phyloP scores from a whole-genome alignment of 2,329 filamentous ascomycete species.

The Cladosporium sp. region DNA sequence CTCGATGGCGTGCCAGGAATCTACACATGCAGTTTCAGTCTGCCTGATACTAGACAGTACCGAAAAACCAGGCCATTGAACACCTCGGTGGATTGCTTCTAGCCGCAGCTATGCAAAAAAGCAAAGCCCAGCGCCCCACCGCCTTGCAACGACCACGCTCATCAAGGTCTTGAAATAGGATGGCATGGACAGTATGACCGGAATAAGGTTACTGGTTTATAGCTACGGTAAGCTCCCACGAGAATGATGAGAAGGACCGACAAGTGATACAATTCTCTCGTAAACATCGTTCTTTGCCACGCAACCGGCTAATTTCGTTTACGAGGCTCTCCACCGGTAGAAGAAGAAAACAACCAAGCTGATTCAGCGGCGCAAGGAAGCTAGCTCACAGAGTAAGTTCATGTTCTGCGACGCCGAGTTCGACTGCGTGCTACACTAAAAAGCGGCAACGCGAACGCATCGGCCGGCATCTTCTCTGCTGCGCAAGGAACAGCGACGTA shows the following conservation, averaged over 20 bases:
- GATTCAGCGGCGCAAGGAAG: not conserved
- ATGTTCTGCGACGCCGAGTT: not conserved
- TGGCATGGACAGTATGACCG: not conserved
- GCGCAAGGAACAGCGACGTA: not conserved
- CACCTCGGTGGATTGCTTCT: too few species aligned
- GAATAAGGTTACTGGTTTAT: not conserved
- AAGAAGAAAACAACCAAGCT: too few species aligned
- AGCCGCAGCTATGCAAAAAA: not conserved
- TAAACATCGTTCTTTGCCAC: not conserved
- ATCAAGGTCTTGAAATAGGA: not conserved
- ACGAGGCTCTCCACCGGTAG: too few species aligned
- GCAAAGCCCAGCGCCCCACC: not conserved
- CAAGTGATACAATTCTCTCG: not conserved
- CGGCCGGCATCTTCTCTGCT: not conserved
- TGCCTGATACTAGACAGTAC: too few species aligned
- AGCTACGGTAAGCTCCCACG: not conserved
- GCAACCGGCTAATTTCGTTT: not conserved
- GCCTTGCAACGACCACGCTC: not conserved
- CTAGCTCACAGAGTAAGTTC: not conserved
- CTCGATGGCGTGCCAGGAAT: too few species aligned
- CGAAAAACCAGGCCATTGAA: too few species aligned
- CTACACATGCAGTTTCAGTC: too few species aligned
- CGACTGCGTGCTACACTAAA: not conserved
- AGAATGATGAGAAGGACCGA: not conserved
- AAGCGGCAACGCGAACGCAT: not conserved